Base-by-base conservation (phyloP, 768 basidiomycete genomes). In the Pleurotus tuoliensis region DNA sequence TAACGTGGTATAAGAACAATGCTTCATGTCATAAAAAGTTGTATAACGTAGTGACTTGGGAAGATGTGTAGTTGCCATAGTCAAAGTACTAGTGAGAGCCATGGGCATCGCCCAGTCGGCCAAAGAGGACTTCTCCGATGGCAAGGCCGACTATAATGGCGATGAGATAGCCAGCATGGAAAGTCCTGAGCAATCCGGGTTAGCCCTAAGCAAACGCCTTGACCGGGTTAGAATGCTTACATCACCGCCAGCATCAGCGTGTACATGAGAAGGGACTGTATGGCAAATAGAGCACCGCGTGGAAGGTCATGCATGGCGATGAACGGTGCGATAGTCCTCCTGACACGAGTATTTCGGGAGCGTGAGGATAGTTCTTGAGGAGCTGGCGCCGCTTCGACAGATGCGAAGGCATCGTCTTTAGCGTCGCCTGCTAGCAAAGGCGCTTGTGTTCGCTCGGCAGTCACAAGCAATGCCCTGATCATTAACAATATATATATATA, bases 161-260 rank as follows among this genome's bases (percentile, higher is more conserved):
- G 34, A 94, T 80, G 56, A 94, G 77, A 64, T 82, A 95, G 24
- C 82, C 86, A 4, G 80, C 86, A 61, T 93, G 85, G 71, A 89
- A 94, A 5, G 89, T 89, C 94, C 92, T 95, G 64, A 39, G 52
- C 20, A 44, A 44, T 16, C 20, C n/a, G 4, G n/a, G 7, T 44
- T 2, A 16, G 20, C 13, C n/a, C 41, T 7, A 44, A 40, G 44
- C 46, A 20, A 34, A 24, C 12, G 30, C 47, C 22, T 20, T n/a
- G 47, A 30, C 16, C 12, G 40, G 52, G 9, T 39, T 18, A 13
- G 38, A 55, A 43, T 16, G 68, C 86, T 70, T 69, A 92, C 90
- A 93, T 92, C 63, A 90, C 78, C 7, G 81, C 83, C 66, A 93
- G 69, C 93, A 96, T 95, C 56, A 95, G 78, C 4, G 76, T 61